Evolutionary conservation across 441 rosid genomes (phyloP).

Genomic region (Pelargonium citronellum): DNA sequence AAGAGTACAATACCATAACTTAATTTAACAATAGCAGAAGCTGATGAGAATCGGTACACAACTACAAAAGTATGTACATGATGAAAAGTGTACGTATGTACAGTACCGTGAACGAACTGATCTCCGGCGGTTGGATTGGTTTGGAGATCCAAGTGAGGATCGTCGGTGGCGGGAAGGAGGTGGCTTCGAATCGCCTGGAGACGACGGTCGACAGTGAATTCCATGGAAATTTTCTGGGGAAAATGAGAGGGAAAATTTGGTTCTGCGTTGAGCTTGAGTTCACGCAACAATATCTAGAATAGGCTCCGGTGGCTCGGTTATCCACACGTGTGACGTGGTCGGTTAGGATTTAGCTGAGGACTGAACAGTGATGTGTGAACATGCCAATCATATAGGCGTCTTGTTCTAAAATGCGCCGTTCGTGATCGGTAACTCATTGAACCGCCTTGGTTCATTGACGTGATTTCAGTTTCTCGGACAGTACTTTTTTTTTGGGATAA

Average conservation of each 20-base stretch:
- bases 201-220: conserved; percentile 65
- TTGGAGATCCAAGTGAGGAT: conserved; percentile 39
- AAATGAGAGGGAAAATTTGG: conserved; percentile 3
- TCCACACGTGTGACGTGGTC: not conserved
- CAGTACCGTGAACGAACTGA: conserved; percentile 57
- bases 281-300: not conserved
- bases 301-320: not conserved
- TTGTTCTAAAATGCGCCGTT: too few species aligned
- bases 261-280: not conserved
- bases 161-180: conserved; percentile 27
- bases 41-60: not conserved
- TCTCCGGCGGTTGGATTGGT: conserved; percentile 62
- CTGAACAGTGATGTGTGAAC: too few species aligned
- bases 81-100: too few species aligned
- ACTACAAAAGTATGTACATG: not conserved
- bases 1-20: not conserved
- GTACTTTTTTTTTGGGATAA: too few species aligned
- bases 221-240: not conserved
- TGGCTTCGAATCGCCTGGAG: conserved; percentile 58
- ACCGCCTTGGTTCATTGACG: too few species aligned
- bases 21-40: too few species aligned
- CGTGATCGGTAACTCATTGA: too few species aligned
- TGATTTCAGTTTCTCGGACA: too few species aligned
- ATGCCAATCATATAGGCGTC: too few species aligned
- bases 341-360: too few species aligned